Conservation (phyloP, 1,284 basidiomycete genomes). For the Melampsora larici-populina region DNA sequence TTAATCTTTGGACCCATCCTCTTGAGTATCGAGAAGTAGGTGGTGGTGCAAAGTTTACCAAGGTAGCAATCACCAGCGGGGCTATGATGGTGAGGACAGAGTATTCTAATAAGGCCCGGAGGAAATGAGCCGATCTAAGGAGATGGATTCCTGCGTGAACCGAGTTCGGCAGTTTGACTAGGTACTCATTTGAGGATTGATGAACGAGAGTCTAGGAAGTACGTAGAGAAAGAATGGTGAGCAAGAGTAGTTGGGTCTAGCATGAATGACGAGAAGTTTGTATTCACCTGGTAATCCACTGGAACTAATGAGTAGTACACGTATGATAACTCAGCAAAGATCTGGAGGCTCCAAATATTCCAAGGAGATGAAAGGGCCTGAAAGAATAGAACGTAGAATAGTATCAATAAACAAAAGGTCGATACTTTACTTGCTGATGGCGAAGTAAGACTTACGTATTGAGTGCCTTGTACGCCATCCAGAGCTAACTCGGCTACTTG, state of each 20-base stretch:
- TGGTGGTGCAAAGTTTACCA: slow-evolving; percentile 19
- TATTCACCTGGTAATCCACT: not conserved
- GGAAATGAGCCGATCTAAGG: slow-evolving; percentile 17
- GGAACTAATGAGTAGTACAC: slow-evolving; percentile 32
- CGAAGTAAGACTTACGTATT: not conserved
- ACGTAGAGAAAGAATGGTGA: not conserved
- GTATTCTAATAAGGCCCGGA: slow-evolving; percentile 9
- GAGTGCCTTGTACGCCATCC: no score
- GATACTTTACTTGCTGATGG: not conserved
- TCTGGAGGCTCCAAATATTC: slow-evolving; percentile 27
- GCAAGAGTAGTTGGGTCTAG: not conserved
- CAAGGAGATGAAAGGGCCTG: slow-evolving; percentile 34
- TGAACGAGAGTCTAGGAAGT: not conserved
- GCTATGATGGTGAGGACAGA: slow-evolving; percentile 8
- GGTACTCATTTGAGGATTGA: not conserved
- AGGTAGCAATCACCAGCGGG: slow-evolving; percentile 18
- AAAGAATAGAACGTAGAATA: no score
- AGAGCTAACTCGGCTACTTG: no score
- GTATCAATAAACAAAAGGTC: not conserved
- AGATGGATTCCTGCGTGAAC: slow-evolving; percentile 12
- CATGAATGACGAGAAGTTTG: not conserved
- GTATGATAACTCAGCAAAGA: slow-evolving; percentile 34
- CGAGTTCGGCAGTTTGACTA: slow-evolving; percentile 4
- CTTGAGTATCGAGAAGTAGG: not conserved
- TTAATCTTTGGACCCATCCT: not conserved